phyloP scores from a whole-genome alignment of 495 filamentous ascomycete species.

The Aspergillus cavernicola region DNA sequence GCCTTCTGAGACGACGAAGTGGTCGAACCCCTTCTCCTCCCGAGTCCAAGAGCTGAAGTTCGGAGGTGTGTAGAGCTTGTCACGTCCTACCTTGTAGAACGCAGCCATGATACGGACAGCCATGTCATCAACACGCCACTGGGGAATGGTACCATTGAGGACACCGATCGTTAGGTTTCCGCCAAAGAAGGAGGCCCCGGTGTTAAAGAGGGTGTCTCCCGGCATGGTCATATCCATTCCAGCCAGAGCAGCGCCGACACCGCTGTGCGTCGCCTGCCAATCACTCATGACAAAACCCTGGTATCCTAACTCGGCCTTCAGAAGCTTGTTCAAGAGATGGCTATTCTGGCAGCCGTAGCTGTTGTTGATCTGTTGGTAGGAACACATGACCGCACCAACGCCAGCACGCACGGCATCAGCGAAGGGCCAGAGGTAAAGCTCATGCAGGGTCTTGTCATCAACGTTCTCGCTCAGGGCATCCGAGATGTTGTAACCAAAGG shows the following conservation, averaged over 20 bases:
- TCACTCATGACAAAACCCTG: conserved; percentile 93
- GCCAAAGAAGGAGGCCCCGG: conserved; percentile 75
- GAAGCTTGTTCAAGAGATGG: conserved; percentile 70
- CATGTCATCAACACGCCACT: conserved; percentile 93
- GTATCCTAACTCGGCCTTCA: conserved; percentile 91
- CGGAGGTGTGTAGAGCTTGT: conserved; percentile 56
- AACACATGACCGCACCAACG: conserved; percentile 88
- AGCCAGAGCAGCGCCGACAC: conserved; percentile 72
- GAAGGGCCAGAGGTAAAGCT: conserved; percentile 88
- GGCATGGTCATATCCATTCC: conserved; percentile 97
- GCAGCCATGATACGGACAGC: conserved; percentile 87
- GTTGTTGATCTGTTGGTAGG: conserved; percentile 83
- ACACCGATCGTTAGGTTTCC: conserved; percentile 81
- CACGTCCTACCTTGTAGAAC: conserved; percentile 84
- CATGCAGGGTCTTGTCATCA: conserved; percentile 93
- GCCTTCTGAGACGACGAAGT: conserved; percentile 57
- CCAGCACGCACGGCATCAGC: conserved; percentile 70
- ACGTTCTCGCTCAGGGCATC: conserved; percentile 75
- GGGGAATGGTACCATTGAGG: conserved; percentile 84
- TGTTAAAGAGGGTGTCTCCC: conserved; percentile 74
- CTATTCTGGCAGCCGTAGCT: conserved; percentile 68
- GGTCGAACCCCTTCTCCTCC: conserved; percentile 68
- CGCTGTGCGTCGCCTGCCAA: conserved; percentile 84
- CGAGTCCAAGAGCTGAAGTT: conserved; percentile 88
- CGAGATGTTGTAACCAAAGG: conserved; percentile 60